A percentile compares a stretch with the other conserved stretches of the same genome.
These are phyloP conservation scores for Kwoniella pini DNA, from an alignment of 768 basidiomycete genomes.

Conservation along the genomic window DNA sequence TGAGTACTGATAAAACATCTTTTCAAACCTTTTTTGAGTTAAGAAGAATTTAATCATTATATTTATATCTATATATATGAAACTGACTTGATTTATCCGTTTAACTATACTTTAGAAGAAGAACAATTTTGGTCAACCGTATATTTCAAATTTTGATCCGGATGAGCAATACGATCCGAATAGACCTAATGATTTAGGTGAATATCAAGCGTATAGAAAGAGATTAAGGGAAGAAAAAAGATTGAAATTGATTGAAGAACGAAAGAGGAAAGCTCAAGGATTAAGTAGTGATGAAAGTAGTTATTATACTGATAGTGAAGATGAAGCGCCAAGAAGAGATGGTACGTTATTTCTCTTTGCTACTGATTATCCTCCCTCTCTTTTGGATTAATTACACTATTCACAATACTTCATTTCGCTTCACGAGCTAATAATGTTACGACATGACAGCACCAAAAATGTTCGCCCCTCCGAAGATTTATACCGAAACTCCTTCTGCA, in stretches of 20 bases:
- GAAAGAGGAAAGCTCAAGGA: slow-evolving; percentile 32
- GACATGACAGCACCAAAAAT: slow-evolving; percentile 30
- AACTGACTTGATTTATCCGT: too few species aligned
- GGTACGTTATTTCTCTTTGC: too few species aligned
- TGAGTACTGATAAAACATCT: slow-evolving; percentile 4
- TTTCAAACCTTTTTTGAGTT: too few species aligned
- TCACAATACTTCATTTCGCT: too few species aligned
- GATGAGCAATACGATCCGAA: slow-evolving; percentile 54
- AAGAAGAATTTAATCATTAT: too few species aligned
- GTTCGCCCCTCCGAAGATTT: slow-evolving; percentile 41
- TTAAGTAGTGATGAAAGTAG: slow-evolving; percentile 38
- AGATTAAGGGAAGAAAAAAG: slow-evolving; percentile 42
- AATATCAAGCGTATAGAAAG: slow-evolving; percentile 50
- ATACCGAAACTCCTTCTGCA: slow-evolving; percentile 22
- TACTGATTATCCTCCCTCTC: too few species aligned
- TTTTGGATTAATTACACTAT: too few species aligned
- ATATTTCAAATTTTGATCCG: slow-evolving; percentile 46
- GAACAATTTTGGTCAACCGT: slow-evolving; percentile 18
- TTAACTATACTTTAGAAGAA: slow-evolving; percentile 16
- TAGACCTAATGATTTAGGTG: slow-evolving; percentile 52
- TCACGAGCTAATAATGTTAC: too few species aligned
- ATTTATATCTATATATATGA: too few species aligned
- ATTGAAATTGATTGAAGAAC: slow-evolving; percentile 35
- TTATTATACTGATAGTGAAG: slow-evolving; percentile 51
- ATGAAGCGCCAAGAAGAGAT: slow-evolving; percentile 48